A percentile compares a stretch with the other conserved stretches of the same genome.
Conservation (phyloP, 2,329 filamentous ascomycete species). For the Beauveria scarabaeidicola region DNA sequence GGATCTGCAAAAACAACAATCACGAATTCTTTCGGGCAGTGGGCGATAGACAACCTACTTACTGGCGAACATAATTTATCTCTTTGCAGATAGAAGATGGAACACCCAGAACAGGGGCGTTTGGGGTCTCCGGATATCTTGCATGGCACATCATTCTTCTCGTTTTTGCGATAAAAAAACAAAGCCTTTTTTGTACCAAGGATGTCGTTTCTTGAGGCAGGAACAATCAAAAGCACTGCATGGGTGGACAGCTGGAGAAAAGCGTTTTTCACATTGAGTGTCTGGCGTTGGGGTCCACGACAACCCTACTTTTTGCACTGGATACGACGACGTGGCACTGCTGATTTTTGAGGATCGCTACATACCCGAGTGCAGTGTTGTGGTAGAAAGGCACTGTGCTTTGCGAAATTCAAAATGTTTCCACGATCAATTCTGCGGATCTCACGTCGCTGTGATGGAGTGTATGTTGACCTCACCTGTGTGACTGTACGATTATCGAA, state of each 20-base stretch:
- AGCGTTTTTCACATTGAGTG: constrained; percentile 47
- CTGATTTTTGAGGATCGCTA: constrained; percentile 53
- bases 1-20: constrained; percentile 47
- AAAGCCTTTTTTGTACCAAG: constrained; percentile 34
- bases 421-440: constrained; percentile 8
- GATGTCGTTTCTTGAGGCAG: constrained; percentile 34
- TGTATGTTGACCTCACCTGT: neutral
- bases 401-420: constrained; percentile 46
- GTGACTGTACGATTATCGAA: constrained; percentile 9
- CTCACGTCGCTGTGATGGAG: constrained; percentile 1
- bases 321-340: constrained; percentile 54
- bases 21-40: constrained; percentile 30
- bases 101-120: constrained; percentile 60
- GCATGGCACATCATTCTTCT: constrained; percentile 49
- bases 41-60: constrained; percentile 39
- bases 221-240: constrained; percentile 38
- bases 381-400: constrained; percentile 42
- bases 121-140: constrained; percentile 74
- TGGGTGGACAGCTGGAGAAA: constrained; percentile 50
- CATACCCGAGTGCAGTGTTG: constrained; percentile 46
- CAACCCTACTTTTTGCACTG: constrained; percentile 19
- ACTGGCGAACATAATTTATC: constrained; percentile 36
- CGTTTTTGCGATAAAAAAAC: constrained; percentile 32
- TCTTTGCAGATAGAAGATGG: constrained; percentile 66
- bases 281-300: constrained; percentile 29